Base-by-base conservation (phyloP, 495 filamentous ascomycete genomes). In the Aspergillus bridgeri region DNA sequence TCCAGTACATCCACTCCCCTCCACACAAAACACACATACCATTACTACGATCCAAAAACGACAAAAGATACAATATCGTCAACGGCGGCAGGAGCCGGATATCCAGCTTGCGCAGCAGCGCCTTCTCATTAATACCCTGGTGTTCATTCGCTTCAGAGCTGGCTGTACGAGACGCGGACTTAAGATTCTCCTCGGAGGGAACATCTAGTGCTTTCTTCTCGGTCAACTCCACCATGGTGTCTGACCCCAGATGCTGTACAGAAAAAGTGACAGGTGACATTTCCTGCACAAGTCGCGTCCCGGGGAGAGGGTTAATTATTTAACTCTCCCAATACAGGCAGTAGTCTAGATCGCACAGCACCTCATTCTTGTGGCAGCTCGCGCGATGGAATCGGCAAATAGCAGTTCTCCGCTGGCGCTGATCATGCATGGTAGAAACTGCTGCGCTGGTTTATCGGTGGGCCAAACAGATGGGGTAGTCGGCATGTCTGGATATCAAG, bases 1-100 rank as follows among this genome's bases (percentile, higher is more conserved):
- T 11, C n/a, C n/a, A n/a, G n/a, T n/a, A n/a, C n/a, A 23, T 13
- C 1, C 33, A 18, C 42, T n/a, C 24, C 20, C 27, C 29, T 11
- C n/a, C 21, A 19, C 9, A 11, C n/a, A 19, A 19, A 8, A 21
- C 3, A 19, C 15, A 44, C 63, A 17, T 71, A 86, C 83, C 86
- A 75, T 91, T 92, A 68, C 84, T 88, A 52, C 88, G 78, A 62
- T 91, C 88, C 19, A 92, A 71, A 56, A 92, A 91, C 5, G 86
- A 90, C 5, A 90, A 69, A 17, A 91, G 72, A 63, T 90, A 92
- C 19, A 92, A 67, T 2, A 90, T 65, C 1, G 85, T 86, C 23
- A 91, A 73, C 0, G 85, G 82, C 6, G 89, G 89, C 1, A 92
- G 67, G 2, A 91, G 70, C 42, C 76, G 74, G 48, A 71, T 63